Base-by-base conservation (phyloP, 768 basidiomycete genomes). In the Suillus tomentosus region DNA sequence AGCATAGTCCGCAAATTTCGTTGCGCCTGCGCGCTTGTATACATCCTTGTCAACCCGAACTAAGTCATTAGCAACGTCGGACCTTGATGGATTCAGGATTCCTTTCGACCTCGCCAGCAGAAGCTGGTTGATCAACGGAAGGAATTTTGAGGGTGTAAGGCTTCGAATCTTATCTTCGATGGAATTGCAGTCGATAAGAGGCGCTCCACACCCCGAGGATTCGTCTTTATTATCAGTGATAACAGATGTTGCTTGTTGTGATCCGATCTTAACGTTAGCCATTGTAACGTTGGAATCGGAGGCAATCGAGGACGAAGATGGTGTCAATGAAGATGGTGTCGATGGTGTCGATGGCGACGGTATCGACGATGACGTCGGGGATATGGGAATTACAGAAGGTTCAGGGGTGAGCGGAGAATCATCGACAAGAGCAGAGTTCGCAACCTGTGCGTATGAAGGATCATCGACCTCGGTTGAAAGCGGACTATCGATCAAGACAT, bases 21-120 rank as follows among this genome's bases (percentile, higher is more conserved):
- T 62, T 60, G 66, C 73, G 14, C 77, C 72, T 0, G 60, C 72
- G 19, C 67, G 73, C 50, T 57, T 59, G 62, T 76, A 77, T 45
- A 67, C 60, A 40, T 67, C 60, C 15, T 72, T 71, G 57, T 79
- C 76, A 31, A 39, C 22, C 39, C 68, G 64, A 37, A 67, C 14
- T 2, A 86, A 70, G 22, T 76, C 74, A 19, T 69, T 0, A 8
- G 78, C 80, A 39, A 86, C 62, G 2, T 22, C 64, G 19, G 82
- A 80, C 31, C 83, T 80, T 6, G 76, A 70, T 8, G 81, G 77
- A 14, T 69, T 75, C 36, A 51, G 0, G 27, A 71, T 63, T 3
- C 81, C 82, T 8, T 72, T 74, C 19, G 66, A 64, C 39, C 68
- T 71, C 34, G 64, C 69, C 37, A 64, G 68, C 24, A 75, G 62